Percentiles rank a stretch among this genome's conserved stretches.
These are phyloP conservation scores for Podaxis sp. DNA, from an alignment of 768 basidiomycete species.

Conservation along the genomic window DNA sequence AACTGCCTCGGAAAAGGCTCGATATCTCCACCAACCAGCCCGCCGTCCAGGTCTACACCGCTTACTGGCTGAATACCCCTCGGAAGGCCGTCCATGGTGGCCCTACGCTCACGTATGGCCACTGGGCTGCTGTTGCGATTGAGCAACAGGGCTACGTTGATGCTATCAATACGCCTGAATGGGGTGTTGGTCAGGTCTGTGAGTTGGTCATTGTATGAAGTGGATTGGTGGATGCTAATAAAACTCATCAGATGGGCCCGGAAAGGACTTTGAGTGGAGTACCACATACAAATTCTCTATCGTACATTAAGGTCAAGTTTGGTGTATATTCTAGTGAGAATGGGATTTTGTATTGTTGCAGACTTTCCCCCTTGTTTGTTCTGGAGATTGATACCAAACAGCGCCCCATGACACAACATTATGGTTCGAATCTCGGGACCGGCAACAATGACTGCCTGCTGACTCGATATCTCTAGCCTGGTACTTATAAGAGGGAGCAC, in stretches of 20 bases:
- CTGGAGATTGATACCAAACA: neutral
- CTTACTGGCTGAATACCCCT: slow-evolving; percentile 42
- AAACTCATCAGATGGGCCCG: slow-evolving; percentile 34
- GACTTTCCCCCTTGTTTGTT: no score
- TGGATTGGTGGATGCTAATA: neutral
- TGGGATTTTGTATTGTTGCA: no score
- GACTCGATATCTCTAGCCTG: neutral
- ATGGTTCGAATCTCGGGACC: no score
- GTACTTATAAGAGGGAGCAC: neutral
- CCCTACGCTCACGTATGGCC: slow-evolving; percentile 36
- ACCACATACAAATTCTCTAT: slow-evolving; percentile 48
- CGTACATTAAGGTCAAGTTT: neutral
- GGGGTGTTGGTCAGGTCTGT: slow-evolving; percentile 54
- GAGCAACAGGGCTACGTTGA: slow-evolving; percentile 54
- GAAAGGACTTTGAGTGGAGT: slow-evolving; percentile 42
- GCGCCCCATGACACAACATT: neutral
- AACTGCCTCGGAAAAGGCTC: slow-evolving; percentile 27
- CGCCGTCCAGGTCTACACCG: slow-evolving; percentile 49
- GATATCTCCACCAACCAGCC: slow-evolving; percentile 52
- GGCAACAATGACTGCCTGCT: neutral
- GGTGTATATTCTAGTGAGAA: no score
- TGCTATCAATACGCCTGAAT: slow-evolving; percentile 56
- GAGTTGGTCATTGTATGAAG: slow-evolving; percentile 20
- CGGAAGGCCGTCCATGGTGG: slow-evolving; percentile 51
- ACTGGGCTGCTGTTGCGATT: slow-evolving; percentile 45